These are phyloP conservation scores for Penicillium sp. DNA, from an alignment of 2,329 filamentous ascomycete genomes.

Conservation along the genomic window DNA sequence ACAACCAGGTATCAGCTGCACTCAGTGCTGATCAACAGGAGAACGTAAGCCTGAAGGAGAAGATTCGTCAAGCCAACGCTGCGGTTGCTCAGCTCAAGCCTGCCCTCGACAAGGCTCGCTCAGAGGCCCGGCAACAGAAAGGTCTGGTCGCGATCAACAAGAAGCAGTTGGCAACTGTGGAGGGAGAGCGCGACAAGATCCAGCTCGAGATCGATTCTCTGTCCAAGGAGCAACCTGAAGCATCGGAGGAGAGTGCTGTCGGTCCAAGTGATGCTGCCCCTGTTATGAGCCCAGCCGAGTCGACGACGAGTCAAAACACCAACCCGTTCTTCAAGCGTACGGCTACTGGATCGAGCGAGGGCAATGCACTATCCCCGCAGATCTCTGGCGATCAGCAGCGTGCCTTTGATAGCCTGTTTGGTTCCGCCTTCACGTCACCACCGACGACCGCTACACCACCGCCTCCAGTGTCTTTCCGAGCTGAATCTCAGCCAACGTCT, in stretches of 20 bases:
- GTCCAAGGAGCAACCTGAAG: conserved; percentile 50
- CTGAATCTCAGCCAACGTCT: too few relatives aligned
- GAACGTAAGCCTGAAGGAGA: conserved; percentile 75
- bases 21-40: conserved; percentile 83
- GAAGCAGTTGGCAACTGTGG: conserved; percentile 85
- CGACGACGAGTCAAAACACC: conserved; percentile 60
- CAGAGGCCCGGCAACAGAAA: conserved; percentile 87
- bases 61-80: conserved; percentile 70
- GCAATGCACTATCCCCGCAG: conserved; percentile 43
- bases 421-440: conserved; percentile 42
- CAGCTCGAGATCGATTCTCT: conserved; percentile 65
- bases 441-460: conserved; percentile 47
- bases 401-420: conserved; percentile 80
- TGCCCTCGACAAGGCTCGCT: conserved; percentile 84
- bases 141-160: conserved; percentile 96
- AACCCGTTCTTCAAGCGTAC: conserved; percentile 85
- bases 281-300: conserved; percentile 58
- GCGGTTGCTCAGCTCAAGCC: conserved; percentile 79
- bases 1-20: conserved; percentile 63
- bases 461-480: too few relatives aligned
- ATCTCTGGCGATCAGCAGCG: conserved; percentile 47
- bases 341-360: conserved; percentile 38
- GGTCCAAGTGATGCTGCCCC: too few relatives aligned
- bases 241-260: too few relatives aligned
- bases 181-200: conserved; percentile 78